Evolutionary conservation across 441 rosid genomes (phyloP), one percentile per base, ranked within the genome.

Genomic region (Kokia cookei): DNA sequence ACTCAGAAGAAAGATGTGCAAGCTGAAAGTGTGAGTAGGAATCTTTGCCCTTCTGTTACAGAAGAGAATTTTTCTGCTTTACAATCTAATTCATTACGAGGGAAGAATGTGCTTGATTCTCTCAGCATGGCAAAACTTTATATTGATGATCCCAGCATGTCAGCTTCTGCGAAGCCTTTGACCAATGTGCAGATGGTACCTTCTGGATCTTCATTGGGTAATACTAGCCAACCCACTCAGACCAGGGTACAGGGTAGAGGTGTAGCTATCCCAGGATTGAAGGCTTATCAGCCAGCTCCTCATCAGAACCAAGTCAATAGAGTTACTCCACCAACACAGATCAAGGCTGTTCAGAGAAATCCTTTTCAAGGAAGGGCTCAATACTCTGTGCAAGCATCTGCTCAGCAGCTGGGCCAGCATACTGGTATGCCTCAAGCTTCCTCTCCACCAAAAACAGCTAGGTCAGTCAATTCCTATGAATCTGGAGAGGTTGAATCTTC

Each of bases 181-280:
- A 79, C 79, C 84, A 83, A 76, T 78, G 14, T 75, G 50, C 78
- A 76, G 77, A 81, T 80, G 78, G 74, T 80, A 57, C 50, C 78
- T 61, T 75, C 90, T 71, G 83, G 86, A 65, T 67, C 89, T 48
- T 42, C 86, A 51, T 47, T 77, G 54, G 84, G 77, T 71, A 80
- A 78, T 70, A 53, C 83, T 60, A 43, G 80, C 78, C 90, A 82
- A 69, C 75, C 89, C 43, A 77, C 87, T 69, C 96, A 85, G 78
- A 69, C 85, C 67, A 86, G 88, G 75, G 72, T 78, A 82, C 97
- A 85, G 76, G 91, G 92, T 76, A 91, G 88, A 79, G 92, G 83
- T 69, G 67, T 75, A 60, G 80, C 82, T 79, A 24, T 84, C 65
- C 78, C 86, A 17, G 86, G 84, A 73, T 87, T 84, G 74, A 77